A percentile compares a stretch with the other conserved stretches of the same genome.
Evolutionary conservation across 805 yeast genomes (phyloP).

Genomic region (Yarrowia osloensis): DNA sequence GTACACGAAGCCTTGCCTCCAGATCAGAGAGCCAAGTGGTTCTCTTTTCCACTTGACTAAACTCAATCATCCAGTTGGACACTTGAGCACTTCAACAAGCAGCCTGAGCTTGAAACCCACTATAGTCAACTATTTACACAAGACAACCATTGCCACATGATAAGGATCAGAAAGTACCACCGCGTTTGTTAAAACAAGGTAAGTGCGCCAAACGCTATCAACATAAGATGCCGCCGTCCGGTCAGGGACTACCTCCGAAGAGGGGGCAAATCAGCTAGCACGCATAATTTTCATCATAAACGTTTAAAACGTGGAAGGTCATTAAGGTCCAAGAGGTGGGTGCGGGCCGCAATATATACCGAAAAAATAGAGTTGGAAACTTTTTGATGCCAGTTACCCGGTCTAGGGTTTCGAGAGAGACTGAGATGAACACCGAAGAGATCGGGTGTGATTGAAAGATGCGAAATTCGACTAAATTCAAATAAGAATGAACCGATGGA

Average conservation of each 20-base stretch:
- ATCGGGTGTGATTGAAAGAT: background rate
- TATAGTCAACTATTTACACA: background rate
- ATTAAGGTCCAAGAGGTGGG: slow-evolving; percentile 35
- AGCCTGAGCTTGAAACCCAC: background rate
- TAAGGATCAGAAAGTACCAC: slow-evolving; percentile 37
- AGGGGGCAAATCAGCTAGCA: slow-evolving; percentile 37
- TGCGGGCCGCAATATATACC: background rate
- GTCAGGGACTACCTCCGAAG: slow-evolving; percentile 38
- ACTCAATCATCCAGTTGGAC: background rate
- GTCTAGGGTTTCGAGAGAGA: slow-evolving; percentile 14
- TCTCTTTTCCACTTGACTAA: too few relatives aligned
- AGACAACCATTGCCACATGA: background rate
- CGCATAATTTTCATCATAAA: slow-evolving; percentile 41
- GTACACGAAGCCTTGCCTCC: too few relatives aligned
- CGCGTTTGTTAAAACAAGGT: slow-evolving; percentile 41
- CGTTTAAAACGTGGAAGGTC: slow-evolving; percentile 43
- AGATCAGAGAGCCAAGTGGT: too few relatives aligned
- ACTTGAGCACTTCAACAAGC: background rate
- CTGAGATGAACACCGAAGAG: background rate
- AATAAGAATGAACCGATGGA: too few relatives aligned
- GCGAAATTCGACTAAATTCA: too few relatives aligned
- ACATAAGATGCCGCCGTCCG: slow-evolving; percentile 40
- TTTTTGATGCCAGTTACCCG: slow-evolving; percentile 5
- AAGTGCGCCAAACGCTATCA: slow-evolving; percentile 40
- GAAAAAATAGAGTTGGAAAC: background rate